Percentiles rank a stretch among this genome's conserved stretches.
These are phyloP conservation scores for Corymbia calophylla DNA, from an alignment of 441 rosid species.

Conservation along the genomic window DNA sequence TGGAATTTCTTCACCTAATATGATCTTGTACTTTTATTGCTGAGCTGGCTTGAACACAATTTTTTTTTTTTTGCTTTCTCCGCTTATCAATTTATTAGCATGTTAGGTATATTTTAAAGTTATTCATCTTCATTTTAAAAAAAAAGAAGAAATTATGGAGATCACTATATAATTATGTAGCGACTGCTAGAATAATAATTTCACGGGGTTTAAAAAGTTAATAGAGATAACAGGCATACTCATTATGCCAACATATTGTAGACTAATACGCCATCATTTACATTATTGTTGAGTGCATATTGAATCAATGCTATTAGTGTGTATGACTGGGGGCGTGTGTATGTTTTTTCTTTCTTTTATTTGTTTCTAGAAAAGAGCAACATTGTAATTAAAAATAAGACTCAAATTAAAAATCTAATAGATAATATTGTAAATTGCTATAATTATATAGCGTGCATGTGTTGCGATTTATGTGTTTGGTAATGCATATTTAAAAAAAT, in stretches of 20 bases:
- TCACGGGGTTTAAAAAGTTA: neutral
- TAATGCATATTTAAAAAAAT: neutral
- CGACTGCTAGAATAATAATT: neutral
- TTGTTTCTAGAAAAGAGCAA: neutral
- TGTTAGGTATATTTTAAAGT: neutral
- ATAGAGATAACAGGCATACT: neutral
- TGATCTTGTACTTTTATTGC: neutral
- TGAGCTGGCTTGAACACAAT: neutral
- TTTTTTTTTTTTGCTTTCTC: neutral
- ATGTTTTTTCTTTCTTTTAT: neutral
- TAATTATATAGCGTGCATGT: neutral
- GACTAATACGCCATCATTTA: neutral
- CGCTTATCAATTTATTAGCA: neutral
- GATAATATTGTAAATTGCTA: neutral
- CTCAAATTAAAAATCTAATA: neutral
- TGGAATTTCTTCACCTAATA: neutral
- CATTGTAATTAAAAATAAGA: neutral
- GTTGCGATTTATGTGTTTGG: neutral
- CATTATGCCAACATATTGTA: neutral
- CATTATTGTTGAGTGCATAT: neutral
- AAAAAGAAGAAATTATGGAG: neutral
- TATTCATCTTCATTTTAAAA: neutral
- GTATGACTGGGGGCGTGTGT: neutral
- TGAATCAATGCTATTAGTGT: neutral
- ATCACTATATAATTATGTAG: neutral